Evolutionary conservation across 768 basidiomycete genomes (phyloP), one percentile per base, ranked within the genome.

Genomic region (Clitopilus hobsonii): DNA sequence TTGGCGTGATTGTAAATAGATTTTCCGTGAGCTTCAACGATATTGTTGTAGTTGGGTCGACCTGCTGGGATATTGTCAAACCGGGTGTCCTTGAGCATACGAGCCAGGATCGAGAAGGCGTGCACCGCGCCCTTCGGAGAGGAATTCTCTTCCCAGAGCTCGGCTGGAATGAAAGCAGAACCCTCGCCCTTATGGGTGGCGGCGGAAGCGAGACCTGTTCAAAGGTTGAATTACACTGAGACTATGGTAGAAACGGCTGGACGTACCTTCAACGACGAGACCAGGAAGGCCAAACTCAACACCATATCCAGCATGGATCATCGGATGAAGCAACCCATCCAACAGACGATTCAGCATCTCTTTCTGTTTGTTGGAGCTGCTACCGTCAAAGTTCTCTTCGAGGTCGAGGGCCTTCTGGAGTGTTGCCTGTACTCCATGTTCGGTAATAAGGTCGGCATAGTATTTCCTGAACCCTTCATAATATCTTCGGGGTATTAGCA

Each of bases 241-340:
- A 51, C 6, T 6, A 27, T n/a, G 38, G 11, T 45, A 20, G 22
- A 24, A 16, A 45, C 38, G 10, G 18, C 8, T n/a, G 3, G 14
- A 52, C 29, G 5, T 54, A 81, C 84, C 84, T 69, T 86, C 85
- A 0, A 78, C 78, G 2, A 77, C 66, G 48, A 86, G 65, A 0
- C 85, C 87, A 6, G 80, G 76, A 20, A 85, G 54, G 2, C 64
- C 72, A 56, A 88, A 88, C 63, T 89, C 88, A 2, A 77, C 65
- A 2, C 85, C 86, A 65, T 81, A 80, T 13, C 84, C 86, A 2
- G 70, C 59, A 59, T 88, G 84, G 45, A 89, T 88, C 36, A 88
- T 54, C 0, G 87, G 82, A 60, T 90, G 88, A 4, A 89, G 24
- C 6, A 86, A 61, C 2, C 83, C 85, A 1, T 74, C 73, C 14